Evolutionary conservation across 371 early-diverging fungal species (phyloP), one percentile per base, ranked within the genome.

Genomic region (Blakeslea trispora): DNA sequence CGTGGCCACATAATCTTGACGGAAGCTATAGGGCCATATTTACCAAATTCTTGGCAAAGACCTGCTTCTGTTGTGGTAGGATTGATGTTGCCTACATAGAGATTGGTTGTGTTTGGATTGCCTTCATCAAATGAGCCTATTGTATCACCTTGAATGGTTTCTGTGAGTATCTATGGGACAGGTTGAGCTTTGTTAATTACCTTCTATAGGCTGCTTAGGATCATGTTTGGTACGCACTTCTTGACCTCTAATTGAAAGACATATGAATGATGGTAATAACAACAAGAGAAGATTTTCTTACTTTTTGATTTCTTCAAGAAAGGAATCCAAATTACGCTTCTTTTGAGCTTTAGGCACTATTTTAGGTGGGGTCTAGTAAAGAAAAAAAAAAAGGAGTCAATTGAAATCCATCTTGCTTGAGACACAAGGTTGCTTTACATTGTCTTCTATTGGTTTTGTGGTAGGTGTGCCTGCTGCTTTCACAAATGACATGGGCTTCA

Each of bases 1-100:
- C 95, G 87, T 3, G 97, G 96, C 94, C 93, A 93, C 95, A 96
- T 93, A 46, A 97, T 91, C 68, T 97, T 96, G 50, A 95, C 91
- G 50, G 92, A 92, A 6, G 89, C 96, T 61, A 97, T 92, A 0
- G 95, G 89, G 0, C 97, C 97, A 64, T 77, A 91, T 22, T 66
- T 74, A 18, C 78, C 94, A 83, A 97, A 97, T 21, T 81, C 83
- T 55, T 79, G 69, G 57, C 90, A 91, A 2, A 97, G 60, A 0
- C 60, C 61, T 13, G 50, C 48, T 24, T 65, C 65, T n/a, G 65
- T 65, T 0, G 72, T 62, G 0, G 66, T 57, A 0, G 91, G 90
- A 52, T 81, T 81, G 56, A 97, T 77, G 58, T 95, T 94, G 21
- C 92, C 88, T 21, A 97, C 81, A 64, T 88, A 94, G n/a, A 97